Evolutionary conservation across 2,329 filamentous ascomycete genomes (phyloP).

Genomic region (Colletotrichum sp.): DNA sequence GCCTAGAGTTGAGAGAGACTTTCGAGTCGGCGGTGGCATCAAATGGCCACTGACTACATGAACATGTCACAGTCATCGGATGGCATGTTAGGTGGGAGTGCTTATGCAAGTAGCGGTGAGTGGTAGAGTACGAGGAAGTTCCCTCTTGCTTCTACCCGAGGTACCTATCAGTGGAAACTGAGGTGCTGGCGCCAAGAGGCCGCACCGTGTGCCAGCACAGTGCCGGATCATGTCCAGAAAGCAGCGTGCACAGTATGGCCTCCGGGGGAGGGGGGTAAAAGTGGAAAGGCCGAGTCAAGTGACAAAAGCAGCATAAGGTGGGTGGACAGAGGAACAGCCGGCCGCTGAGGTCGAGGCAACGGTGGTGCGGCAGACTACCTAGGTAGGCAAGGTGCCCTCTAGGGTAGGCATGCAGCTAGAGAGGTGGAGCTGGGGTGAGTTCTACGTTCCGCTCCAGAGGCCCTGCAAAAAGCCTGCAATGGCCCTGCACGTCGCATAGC

Average conservation of each 20-base stretch:
- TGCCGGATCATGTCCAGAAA: neutral
- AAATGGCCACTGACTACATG: neutral
- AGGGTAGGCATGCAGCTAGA: neutral
- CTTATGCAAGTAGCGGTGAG: constrained; percentile 12
- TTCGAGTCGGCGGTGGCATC: neutral
- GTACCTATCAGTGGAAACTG: neutral
- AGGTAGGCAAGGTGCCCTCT: neutral
- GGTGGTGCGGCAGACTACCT: neutral
- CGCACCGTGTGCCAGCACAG: neutral
- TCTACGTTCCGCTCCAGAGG: constrained; percentile 4
- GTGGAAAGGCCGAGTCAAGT: neutral
- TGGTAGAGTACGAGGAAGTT: neutral
- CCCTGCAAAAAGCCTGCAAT: neutral
- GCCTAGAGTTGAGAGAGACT: neutral
- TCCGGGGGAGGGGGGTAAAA: neutral
- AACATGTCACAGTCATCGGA: neutral
- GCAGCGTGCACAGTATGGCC: neutral
- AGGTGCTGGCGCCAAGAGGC: neutral
- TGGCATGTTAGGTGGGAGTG: neutral
- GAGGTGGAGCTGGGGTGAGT: neutral
- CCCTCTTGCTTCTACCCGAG: neutral
- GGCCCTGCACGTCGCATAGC: constrained; percentile 7
- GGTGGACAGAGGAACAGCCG: neutral
- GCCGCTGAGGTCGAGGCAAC: neutral
- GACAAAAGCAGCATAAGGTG: neutral